These are phyloP conservation scores for Tuber borchii DNA, from an alignment of 495 filamentous ascomycete species.

Conservation along the genomic window DNA sequence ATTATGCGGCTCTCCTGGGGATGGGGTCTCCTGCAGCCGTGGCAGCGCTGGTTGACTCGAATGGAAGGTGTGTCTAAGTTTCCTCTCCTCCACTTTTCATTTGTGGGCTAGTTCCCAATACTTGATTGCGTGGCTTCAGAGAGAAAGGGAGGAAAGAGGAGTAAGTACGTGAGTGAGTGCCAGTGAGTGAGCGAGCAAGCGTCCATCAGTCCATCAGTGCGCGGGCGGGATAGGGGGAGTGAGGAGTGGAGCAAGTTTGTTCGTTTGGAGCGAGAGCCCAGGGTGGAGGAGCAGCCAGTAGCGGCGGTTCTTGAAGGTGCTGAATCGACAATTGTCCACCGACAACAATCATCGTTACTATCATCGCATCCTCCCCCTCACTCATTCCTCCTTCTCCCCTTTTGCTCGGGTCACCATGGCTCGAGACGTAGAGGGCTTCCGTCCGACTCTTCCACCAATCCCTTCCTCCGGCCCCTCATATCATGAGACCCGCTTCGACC, in stretches of 20 bases:
- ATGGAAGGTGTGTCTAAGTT: constrained; percentile 38
- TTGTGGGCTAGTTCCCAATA: constrained; percentile 28
- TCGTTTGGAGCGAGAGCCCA: not conserved
- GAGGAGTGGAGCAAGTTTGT: not conserved
- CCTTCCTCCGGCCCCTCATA: constrained; percentile 24
- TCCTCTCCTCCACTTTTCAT: constrained; percentile 35
- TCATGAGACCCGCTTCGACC: constrained; percentile 31
- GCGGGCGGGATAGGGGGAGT: not conserved
- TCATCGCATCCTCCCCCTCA: not conserved
- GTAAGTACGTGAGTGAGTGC: not conserved
- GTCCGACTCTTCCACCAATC: constrained; percentile 33
- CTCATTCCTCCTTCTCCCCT: not conserved
- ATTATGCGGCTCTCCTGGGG: constrained; percentile 40
- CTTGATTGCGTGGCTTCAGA: constrained; percentile 33
- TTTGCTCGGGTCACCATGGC: constrained; percentile 28
- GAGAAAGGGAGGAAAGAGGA: constrained; percentile 37
- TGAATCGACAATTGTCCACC: constrained; percentile 2
- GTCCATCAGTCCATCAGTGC: not conserved
- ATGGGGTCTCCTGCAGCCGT: constrained; percentile 34
- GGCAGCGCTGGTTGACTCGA: constrained; percentile 34
- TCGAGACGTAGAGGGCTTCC: constrained; percentile 30
- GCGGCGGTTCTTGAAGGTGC: constrained; percentile 27
- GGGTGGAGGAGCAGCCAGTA: not conserved
- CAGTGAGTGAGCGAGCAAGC: not conserved
- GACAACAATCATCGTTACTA: constrained; percentile 7